Evolutionary conservation across 495 filamentous ascomycete species (phyloP).

Genomic region (Trichodelitschia bisporula): DNA sequence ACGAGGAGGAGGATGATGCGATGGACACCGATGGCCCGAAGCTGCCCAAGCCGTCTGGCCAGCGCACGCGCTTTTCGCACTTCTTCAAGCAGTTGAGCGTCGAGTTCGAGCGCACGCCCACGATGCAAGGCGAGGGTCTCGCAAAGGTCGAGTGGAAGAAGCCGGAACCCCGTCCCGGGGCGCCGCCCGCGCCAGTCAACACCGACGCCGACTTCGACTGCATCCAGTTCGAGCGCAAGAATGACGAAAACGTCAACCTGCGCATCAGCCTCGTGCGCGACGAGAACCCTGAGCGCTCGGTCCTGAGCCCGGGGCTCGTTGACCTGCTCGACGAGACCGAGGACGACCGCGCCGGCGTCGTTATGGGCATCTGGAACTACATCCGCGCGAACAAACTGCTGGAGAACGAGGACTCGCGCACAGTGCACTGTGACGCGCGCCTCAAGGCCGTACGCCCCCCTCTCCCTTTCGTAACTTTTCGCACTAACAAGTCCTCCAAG

Average conservation of each 20-base stretch:
- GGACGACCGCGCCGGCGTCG: conserved; percentile 61
- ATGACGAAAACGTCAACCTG: conserved; percentile 81
- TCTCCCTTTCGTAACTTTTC: background rate
- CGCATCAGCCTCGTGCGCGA: conserved; percentile 70
- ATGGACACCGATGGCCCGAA: conserved; percentile 48
- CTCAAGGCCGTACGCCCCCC: conserved; percentile 37
- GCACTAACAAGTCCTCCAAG: no score
- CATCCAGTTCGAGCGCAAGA: conserved; percentile 69
- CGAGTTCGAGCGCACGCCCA: conserved; percentile 52
- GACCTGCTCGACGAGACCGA: conserved; percentile 71
- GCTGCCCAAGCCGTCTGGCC: conserved; percentile 17
- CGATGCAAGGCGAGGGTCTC: conserved; percentile 25
- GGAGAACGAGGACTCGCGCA: conserved; percentile 81
- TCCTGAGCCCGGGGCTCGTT: conserved; percentile 50
- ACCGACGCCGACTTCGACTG: conserved; percentile 57
- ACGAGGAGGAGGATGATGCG: conserved; percentile 26
- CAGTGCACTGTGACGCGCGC: conserved; percentile 68
- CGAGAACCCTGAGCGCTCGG: conserved; percentile 64
- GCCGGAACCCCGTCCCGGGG: conserved; percentile 8
- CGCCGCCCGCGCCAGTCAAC: conserved; percentile 5
- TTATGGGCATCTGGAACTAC: conserved; percentile 90
- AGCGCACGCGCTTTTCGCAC: conserved; percentile 49
- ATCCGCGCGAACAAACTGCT: conserved; percentile 63
- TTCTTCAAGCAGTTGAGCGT: conserved; percentile 86
- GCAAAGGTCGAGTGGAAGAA: conserved; percentile 53